Evolutionary conservation across 176 grass and related monocot species (phyloP).

Genomic region (Musa acuminata): DNA sequence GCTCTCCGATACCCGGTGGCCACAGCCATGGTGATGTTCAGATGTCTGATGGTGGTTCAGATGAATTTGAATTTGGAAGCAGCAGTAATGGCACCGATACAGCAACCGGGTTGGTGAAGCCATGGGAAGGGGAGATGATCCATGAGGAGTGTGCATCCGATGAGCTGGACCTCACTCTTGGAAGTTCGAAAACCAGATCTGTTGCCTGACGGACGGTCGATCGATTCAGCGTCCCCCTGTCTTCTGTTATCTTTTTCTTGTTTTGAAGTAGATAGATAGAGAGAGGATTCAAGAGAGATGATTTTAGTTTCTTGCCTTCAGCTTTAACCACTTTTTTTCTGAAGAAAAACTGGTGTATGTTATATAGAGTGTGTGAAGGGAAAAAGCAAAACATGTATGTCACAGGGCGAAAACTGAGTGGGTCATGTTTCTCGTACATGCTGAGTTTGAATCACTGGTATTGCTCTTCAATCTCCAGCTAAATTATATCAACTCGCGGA

Average conservation of each 20-base stretch:
- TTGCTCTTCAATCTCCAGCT: too few species aligned
- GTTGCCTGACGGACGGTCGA: neutral
- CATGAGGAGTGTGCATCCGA: slow-evolving; percentile 26
- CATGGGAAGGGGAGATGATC: slow-evolving; percentile 28
- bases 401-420: neutral
- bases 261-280: neutral
- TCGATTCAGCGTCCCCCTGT: neutral
- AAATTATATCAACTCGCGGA: too few species aligned
- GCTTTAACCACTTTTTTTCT: slow-evolving; percentile 6
- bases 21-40: slow-evolving; percentile 2
- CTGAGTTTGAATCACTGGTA: too few species aligned
- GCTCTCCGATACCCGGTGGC: slow-evolving; percentile 15
- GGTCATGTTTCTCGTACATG: too few species aligned
- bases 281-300: neutral
- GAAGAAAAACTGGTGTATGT: neutral
- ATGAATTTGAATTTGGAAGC: slow-evolving; percentile 25
- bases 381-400: neutral
- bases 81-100: slow-evolving; percentile 11
- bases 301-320: slow-evolving; percentile 1
- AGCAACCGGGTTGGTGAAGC: slow-evolving; percentile 15
- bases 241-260: neutral
- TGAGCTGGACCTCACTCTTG: slow-evolving; percentile 26
- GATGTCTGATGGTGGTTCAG: slow-evolving; percentile 4
- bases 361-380: neutral
- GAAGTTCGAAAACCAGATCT: slow-evolving; percentile 17